A percentile compares a stretch with the other conserved stretches of the same genome.
phyloP scores from a whole-genome alignment of 352 stramenopile genomes.

The Phytopythium aichiense region DNA sequence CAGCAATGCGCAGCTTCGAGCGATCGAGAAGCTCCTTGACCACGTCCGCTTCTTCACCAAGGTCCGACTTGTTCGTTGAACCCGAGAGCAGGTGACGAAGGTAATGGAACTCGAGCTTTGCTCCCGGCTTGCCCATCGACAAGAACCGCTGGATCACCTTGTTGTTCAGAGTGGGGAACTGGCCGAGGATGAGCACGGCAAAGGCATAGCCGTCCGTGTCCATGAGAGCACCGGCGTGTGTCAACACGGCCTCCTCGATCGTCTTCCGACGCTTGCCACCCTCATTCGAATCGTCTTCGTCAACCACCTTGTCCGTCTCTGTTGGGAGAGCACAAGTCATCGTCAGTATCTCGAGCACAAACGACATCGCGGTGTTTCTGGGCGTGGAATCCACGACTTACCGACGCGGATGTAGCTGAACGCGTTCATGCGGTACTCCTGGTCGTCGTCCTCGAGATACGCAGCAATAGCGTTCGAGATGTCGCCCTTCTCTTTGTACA shows the following conservation, averaged over 20 bases:
- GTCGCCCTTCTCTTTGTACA: slow-evolving; percentile 79
- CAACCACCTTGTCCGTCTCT: slow-evolving; percentile 41
- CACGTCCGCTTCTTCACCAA: slow-evolving; percentile 68
- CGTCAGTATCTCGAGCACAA: not conserved
- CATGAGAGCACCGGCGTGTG: slow-evolving; percentile 76
- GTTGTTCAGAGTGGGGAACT: slow-evolving; percentile 84
- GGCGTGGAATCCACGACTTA: slow-evolving; percentile 8
- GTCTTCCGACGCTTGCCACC: slow-evolving; percentile 48
- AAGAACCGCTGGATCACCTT: slow-evolving; percentile 83
- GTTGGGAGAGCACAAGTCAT: not conserved
- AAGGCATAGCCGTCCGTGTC: slow-evolving; percentile 87
- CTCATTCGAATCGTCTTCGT: slow-evolving; percentile 32
- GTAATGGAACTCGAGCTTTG: slow-evolving; percentile 79
- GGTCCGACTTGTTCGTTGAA: slow-evolving; percentile 30
- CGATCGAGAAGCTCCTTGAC: slow-evolving; percentile 78
- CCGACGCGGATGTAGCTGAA: slow-evolving; percentile 81
- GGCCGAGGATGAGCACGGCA: slow-evolving; percentile 82
- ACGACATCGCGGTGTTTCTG: not conserved
- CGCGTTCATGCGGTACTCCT: slow-evolving; percentile 78
- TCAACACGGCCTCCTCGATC: slow-evolving; percentile 77
- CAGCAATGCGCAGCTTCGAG: slow-evolving; percentile 75
- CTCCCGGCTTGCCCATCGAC: slow-evolving; percentile 72
- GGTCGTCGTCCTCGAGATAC: slow-evolving; percentile 75
- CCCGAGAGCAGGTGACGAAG: slow-evolving; percentile 71
- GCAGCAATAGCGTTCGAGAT: slow-evolving; percentile 73